phyloP scores from a whole-genome alignment of 2,329 filamentous ascomycete genomes.

The Westerdykella aurantiaca region DNA sequence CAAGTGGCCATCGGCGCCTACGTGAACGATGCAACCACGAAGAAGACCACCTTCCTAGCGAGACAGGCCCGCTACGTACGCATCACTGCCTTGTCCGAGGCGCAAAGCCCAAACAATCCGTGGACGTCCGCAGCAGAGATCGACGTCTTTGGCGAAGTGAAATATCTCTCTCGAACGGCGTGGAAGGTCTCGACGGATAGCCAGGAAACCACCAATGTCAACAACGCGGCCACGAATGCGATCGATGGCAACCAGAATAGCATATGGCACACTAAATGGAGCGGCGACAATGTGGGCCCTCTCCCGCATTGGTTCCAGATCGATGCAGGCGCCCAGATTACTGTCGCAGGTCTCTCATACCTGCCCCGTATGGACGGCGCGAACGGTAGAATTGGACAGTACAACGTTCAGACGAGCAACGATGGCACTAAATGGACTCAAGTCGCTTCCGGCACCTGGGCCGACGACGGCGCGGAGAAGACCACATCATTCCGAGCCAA shows the following conservation, averaged over 20 bases:
- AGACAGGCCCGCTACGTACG: conserved; percentile 19
- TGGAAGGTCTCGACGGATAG: conserved; percentile 15
- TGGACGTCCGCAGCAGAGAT: conserved; percentile 21
- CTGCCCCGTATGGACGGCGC: conserved; percentile 5
- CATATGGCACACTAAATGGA: conserved; percentile 14
- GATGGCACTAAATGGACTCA: conserved; percentile 12
- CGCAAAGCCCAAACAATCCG: conserved; percentile 13
- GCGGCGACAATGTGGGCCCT: neutral
- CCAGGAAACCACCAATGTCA: conserved; percentile 3
- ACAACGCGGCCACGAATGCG: conserved; percentile 5
- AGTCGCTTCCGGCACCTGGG: conserved; percentile 13
- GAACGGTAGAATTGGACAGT: conserved; percentile 17
- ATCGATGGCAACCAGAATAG: conserved; percentile 9
- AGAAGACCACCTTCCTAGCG: conserved; percentile 20
- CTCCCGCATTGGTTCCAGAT: conserved; percentile 18
- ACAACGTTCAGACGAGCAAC: conserved; percentile 9
- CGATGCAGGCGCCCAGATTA: conserved; percentile 9
- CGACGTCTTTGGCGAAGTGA: conserved; percentile 20
- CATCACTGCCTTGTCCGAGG: conserved; percentile 21
- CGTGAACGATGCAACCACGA: conserved; percentile 18
- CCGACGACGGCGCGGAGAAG: conserved; percentile 12
- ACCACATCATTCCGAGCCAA: conserved; percentile 6
- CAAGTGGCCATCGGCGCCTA: conserved; percentile 24
- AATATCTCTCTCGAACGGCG: conserved; percentile 5
- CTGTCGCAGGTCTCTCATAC: conserved; percentile 12